Percentiles rank a stretch among this genome's conserved stretches.
phyloP scores from a whole-genome alignment of 2,329 filamentous ascomycete genomes.

The Phyllachora maydis region DNA sequence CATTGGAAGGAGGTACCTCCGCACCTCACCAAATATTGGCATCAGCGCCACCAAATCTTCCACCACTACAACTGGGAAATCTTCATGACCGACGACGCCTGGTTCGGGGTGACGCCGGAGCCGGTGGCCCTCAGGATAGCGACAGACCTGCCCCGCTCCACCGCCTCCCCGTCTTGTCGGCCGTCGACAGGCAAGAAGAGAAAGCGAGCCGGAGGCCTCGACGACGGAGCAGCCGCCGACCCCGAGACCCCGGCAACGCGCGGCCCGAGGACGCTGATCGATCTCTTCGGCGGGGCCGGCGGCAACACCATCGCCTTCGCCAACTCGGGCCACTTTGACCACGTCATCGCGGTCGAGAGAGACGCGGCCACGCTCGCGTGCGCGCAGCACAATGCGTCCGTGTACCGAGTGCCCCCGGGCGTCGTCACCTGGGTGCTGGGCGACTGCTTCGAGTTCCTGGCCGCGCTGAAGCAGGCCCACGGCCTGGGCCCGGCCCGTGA shows the following conservation, averaged over 20 bases:
- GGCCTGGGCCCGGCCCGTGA: slow-evolving; percentile 10
- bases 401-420: slow-evolving; percentile 63
- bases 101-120: slow-evolving; percentile 95
- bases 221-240: no score
- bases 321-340: slow-evolving; percentile 55
- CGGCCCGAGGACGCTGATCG: slow-evolving; percentile 56
- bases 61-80: slow-evolving; percentile 72
- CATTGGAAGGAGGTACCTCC: slow-evolving; percentile 50
- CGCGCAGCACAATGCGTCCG: slow-evolving; percentile 73
- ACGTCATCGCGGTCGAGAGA: slow-evolving; percentile 76
- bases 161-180: not conserved
- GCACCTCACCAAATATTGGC: slow-evolving; percentile 87
- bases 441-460: slow-evolving; percentile 63
- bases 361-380: slow-evolving; percentile 65
- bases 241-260: no score
- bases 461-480: slow-evolving; percentile 10
- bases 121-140: slow-evolving; percentile 74
- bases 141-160: no score
- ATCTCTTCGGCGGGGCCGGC: slow-evolving; percentile 79
- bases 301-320: slow-evolving; percentile 95
- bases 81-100: slow-evolving; percentile 79
- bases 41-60: slow-evolving; percentile 76
- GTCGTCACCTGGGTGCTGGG: slow-evolving; percentile 71
- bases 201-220: no score
- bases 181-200: no score